A percentile compares a stretch with the other conserved stretches of the same genome.
Evolutionary conservation across 345 rosid genomes (phyloP).

Genomic region (Eucalyptus regnans): DNA sequence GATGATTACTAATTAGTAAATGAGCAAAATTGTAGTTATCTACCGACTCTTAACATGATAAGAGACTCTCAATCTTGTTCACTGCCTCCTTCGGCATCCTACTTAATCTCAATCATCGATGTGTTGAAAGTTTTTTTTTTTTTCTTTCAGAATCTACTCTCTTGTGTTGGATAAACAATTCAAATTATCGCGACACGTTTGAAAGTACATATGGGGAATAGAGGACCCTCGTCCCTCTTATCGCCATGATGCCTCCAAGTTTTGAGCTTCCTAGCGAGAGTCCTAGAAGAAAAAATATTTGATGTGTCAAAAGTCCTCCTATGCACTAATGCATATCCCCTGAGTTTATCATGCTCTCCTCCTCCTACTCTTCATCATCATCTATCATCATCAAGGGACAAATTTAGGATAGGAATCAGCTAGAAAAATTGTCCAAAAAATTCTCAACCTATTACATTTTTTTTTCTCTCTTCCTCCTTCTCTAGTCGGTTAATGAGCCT

Average conservation of each 20-base stretch:
- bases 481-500: rapidly evolving
- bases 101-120: rapidly evolving
- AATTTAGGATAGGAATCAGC: not conserved
- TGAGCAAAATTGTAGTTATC: not conserved
- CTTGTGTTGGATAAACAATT: rapidly evolving
- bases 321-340: not conserved
- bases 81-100: rapidly evolving
- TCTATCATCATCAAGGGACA: too few relatives aligned
- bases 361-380: not conserved
- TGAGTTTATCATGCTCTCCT: not conserved
- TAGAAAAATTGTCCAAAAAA: rapidly evolving
- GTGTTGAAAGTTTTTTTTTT: not conserved
- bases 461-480: not conserved
- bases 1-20: not conserved
- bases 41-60: not conserved
- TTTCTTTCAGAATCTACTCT: not conserved
- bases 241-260: not conserved
- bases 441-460: not conserved
- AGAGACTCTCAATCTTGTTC: rapidly evolving
- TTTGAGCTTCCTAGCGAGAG: not conserved
- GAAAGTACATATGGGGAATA: not conserved
- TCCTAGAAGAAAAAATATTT: not conserved
- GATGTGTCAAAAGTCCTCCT: rapidly evolving
- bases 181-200: rapidly evolving
- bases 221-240: not conserved